Conservation (phyloP, 2,329 filamentous ascomycete species). For the Cordyceps sp. region DNA sequence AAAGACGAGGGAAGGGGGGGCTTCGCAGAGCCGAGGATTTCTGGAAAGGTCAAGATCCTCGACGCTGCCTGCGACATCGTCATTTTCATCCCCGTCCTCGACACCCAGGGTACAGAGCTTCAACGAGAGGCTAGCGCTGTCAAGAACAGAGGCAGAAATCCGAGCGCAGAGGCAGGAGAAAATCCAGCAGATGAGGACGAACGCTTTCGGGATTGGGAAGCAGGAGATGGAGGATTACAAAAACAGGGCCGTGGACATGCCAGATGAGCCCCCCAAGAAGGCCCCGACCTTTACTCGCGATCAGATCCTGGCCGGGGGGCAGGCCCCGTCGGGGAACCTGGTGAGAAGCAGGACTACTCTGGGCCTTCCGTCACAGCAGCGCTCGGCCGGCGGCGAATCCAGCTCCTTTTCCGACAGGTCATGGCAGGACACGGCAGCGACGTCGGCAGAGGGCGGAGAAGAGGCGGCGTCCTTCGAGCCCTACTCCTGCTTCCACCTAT, state of each 20-base stretch:
- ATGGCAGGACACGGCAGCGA: constrained; percentile 5
- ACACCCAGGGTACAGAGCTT: constrained; percentile 41
- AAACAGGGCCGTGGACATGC: constrained; percentile 35
- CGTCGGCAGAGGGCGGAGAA: constrained; percentile 9
- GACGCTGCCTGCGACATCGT: constrained; percentile 8
- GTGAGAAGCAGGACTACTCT: constrained; percentile 27
- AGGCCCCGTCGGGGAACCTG: constrained; percentile 10
- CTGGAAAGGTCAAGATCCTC: constrained; percentile 27
- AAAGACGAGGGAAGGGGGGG: constrained; percentile 6
- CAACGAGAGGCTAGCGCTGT: constrained; percentile 69
- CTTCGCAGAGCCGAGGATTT: constrained; percentile 18
- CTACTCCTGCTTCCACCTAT: constrained; percentile 73
- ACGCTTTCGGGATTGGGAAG: constrained; percentile 38
- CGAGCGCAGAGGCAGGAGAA: constrained; percentile 33
- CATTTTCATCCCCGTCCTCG: constrained; percentile 6
- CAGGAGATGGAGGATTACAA: constrained; percentile 45
- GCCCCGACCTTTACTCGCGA: constrained; percentile 44
- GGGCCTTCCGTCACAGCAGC: constrained; percentile 7
- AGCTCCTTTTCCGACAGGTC: constrained; percentile 1
- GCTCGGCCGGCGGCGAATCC: constrained; percentile 6
- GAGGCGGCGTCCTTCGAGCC: constrained; percentile 52
- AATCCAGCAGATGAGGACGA: constrained; percentile 35
- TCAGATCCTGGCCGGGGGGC: constrained; percentile 32
- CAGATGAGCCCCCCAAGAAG: constrained; percentile 26
- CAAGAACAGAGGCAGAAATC: constrained; percentile 36